Base-by-base conservation (phyloP, 352 stramenopile genomes). In the Globisporangium iwayamae region DNA sequence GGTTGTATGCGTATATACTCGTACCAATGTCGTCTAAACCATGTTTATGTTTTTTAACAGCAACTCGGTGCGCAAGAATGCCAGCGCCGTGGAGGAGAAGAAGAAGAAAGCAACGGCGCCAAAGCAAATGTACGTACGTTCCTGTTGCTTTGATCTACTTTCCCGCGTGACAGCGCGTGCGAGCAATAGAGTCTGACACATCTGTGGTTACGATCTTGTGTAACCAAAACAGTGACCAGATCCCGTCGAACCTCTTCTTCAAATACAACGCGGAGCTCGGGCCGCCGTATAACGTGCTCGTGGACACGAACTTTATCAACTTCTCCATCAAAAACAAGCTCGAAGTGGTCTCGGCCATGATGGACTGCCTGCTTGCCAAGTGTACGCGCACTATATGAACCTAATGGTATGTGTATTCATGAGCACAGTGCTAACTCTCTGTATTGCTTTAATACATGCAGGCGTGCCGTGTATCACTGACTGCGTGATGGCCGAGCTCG, bases 271-370 rank as follows among this genome's bases (percentile, higher is more conserved):
- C 96, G 30, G 93, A 98, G 51, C 83, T 99, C 16, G 98, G 98
- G 4, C 96, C 96, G 43, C 97, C 97, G 39, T 99, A 99, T 79
- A 97, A 98, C 78, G 89, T 99, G 47, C 78, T 99, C 14, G 86
- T 99, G 52, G 98, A 99, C 90, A 99, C 98, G 22, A 99, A 99
- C 78, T 99, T 99, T 87, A 99, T 99, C 78, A 99, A 99, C 76
- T 99, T 99, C 68, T 98, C 93, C 41, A 99, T 99, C 80, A 98
- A 98, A 66, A 98, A 99, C 86, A 98, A 98, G 71, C 89, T 99
- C 62, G 98, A 99, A 72, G 91, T 99, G 43, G 90, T 99, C 20
- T 97, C 98, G 52, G 89, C 93, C 48, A 99, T 99, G 97, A 99
- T 99, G 97, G 98, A 99, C 83, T 99, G 98, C 75, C 85, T 99